Evolutionary conservation across 2,329 filamentous ascomycete genomes (phyloP), one percentile per base, ranked within the genome.

Genomic region (Graphilbum fragrans): DNA sequence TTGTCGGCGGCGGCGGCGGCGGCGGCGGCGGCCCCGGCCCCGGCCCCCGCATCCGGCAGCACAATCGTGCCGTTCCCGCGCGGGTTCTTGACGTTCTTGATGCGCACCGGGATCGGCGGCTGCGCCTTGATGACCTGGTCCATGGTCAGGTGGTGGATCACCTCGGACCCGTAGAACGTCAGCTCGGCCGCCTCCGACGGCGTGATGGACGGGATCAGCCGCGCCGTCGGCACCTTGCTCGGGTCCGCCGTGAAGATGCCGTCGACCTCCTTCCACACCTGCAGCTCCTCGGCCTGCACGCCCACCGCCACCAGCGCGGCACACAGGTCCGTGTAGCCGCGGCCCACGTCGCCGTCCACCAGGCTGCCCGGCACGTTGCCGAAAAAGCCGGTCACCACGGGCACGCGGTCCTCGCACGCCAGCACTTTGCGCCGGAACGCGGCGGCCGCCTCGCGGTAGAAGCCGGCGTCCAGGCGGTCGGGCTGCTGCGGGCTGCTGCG

Each of bases 261-360:
- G 41, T 98, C 92, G 7, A 98, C 92, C 59, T 98, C 92, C 66
- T 98, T 98, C 92, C 92, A 96, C 48, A 98, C 84, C 61, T 98
- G 92, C 40, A 98, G 72, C 60, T 98, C 92, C 41, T 81, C 68
- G 1, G 92, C 92, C 52, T 77, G 70, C n/a, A 93, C 67, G 4
- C 87, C 90, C 10, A 98, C 90, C 2, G 92, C 87, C 39, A 88
- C 81, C 16, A 98, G 69, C 6, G 92, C 88, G 12, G 92, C 90
- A 58, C 92, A 96, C 37, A 98, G 74, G 61, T 98, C 92, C 10
- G 92, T 96, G 62, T 98, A 98, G 23, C 92, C 92, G 52, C 92
- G 82, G 18, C 92, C 92, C 48, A 98, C 85, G 52, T 93, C 83
- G 34, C 77, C 77, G 52, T 50, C 49, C 52, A 98, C 77, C 43